Base-by-base conservation (phyloP, 108 stramenopile genomes). In the Cyclotella atomus region DNA sequence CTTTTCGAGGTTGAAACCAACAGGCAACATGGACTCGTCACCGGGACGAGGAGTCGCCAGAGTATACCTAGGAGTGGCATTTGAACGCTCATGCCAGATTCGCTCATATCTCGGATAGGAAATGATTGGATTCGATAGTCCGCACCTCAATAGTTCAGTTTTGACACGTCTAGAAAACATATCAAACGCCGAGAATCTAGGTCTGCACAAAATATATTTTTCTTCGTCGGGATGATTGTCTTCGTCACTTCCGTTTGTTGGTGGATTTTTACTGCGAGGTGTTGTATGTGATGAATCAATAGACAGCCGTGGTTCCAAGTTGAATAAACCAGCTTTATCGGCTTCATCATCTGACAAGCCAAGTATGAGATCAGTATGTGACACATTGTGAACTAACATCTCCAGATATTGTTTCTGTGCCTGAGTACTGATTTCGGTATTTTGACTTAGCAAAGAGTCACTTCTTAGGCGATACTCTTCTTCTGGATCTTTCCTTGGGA, bases 311-410 rank as follows among this genome's bases (percentile, higher is more conserved):
- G 56, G 56, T 32, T 28, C 15, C 0, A 60, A 66, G 24, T 36
- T 35, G 3, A 33, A 19, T 16, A 46, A 54, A 27, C 32, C 17
- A 49, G 27, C 0, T 3, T 28, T 8, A 25, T 32, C 30, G 5
- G 5, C 47, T 30, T 63, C 47, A 77, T 64, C 53, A 65, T 59
- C 79, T 17, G 83, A 87, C 23, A 97, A 43, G 57, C 85, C 81
- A 29, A 97, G 60, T 9, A 98, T 86, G 59, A 98, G 56, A 69
- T 98, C 97, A 49, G 96, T 94, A 71, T 98, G 97, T 27, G 91
- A 90, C 19, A 98, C 85, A 72, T 97, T 98, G 85, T 98, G 96
- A 38, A 98, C 92, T 23, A 98, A 87, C 15, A 98, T 66, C 60
- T 95, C 94, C 15, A 91, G 27, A 66, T 89, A 88, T 54, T 80